These are phyloP conservation scores for Colletotrichum scovillei DNA, from an alignment of 2,329 filamentous ascomycete genomes.

Conservation along the genomic window DNA sequence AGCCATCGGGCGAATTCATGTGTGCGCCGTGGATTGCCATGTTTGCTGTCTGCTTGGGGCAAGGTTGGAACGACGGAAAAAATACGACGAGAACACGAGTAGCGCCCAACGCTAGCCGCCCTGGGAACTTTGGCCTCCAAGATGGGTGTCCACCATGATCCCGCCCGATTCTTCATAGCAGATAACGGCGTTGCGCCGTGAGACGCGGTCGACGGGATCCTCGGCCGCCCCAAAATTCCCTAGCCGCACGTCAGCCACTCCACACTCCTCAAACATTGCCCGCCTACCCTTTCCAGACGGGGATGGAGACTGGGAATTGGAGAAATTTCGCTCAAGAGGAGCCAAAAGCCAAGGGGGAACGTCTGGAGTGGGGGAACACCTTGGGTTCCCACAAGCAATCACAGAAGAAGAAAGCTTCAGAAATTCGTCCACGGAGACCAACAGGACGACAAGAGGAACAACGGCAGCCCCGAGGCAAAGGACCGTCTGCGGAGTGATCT, in stretches of 20 bases:
- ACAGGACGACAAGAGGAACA: background rate
- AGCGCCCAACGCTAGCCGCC: conserved; percentile 18
- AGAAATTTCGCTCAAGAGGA: background rate
- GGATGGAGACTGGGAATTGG: background rate
- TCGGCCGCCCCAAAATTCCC: conserved; percentile 5
- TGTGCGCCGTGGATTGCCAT: background rate
- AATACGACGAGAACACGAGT: conserved; percentile 10
- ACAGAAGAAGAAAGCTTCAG: background rate
- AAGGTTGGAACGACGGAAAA: background rate
- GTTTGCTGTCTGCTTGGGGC: background rate
- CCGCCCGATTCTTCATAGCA: background rate
- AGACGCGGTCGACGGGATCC: background rate
- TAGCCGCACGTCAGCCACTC: conserved; percentile 9
- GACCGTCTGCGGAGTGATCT: conserved; percentile 33
- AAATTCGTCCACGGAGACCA: background rate
- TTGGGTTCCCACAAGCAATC: conserved; percentile 8
- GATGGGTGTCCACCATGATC: background rate
- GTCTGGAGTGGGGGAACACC: background rate
- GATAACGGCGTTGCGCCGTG: conserved; percentile 1
- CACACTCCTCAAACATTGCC: conserved; percentile 28
- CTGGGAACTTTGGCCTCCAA: background rate
- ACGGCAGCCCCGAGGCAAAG: conserved; percentile 29
- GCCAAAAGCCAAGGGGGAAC: background rate
- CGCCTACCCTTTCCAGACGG: conserved; percentile 21
- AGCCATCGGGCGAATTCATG: background rate